Base-by-base conservation (phyloP, 306 rosid species). In the Cucurbita ficifolia region DNA sequence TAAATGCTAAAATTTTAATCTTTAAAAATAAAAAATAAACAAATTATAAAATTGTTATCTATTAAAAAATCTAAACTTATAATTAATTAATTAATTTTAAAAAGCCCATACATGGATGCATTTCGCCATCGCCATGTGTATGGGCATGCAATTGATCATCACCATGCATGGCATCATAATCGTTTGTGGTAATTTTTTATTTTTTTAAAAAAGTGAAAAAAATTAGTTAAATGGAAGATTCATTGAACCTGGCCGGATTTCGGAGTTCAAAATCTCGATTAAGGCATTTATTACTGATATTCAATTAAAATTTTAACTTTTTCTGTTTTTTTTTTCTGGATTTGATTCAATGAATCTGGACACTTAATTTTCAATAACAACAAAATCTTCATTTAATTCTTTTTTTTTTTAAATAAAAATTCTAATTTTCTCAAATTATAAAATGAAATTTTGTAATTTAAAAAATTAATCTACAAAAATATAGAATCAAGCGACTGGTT, bases 231-330 rank as follows among this genome's bases (percentile, higher is more conserved):
- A n/a, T 38, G 53, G 36, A 6, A 40, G 82, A 48, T 86, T 79
- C 94, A 80, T 81, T 86, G 96, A 90, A 86, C 77, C 85, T 82
- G 68, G 92, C 77, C 83, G 3, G 51, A 21, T 1, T 63, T 17
- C 49, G 7, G 50, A 3, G 8, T 5, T n/a, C 14, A 1, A 38
- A 16, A 29, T 29, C 29, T 24, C 29, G 29, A 24, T 24, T 24
- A 22, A 1, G 17, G 7, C 45, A 60, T 33, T 59, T 9, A 39
- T 16, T n/a, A n/a, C 70, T 8, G 49, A n/a, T 24, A 1, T 2
- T 24, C 29, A 24, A 24, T 24, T 24, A 24, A 24, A 24, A 24
- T 24, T 24, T 24, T 24, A 24, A 24, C 2, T 29, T 2, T 29
- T 29, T 29, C 4, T 29, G 3, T 29, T 17, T 14, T 61, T 6